Evolutionary conservation across 306 rosid genomes (phyloP), one percentile per base, ranked within the genome.

Genomic region (Vigna reflexopilosa): DNA sequence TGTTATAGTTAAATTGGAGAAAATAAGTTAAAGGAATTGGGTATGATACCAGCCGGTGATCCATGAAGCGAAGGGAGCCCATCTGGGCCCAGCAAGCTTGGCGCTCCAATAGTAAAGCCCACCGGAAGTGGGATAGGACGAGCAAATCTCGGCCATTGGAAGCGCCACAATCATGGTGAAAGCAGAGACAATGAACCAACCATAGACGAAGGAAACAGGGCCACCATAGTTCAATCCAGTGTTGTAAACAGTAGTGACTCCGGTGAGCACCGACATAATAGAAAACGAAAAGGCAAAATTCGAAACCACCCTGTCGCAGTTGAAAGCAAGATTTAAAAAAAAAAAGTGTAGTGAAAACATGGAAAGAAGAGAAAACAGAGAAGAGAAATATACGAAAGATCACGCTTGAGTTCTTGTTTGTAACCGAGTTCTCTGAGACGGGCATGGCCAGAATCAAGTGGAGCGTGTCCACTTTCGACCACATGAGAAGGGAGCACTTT

Each of bases 51-150:
- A 95, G 89, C 98, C 98, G 83, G 98, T 93, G 32, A 92, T 84
- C 98, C 98, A 95, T 44, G 98, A 95, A 36, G 98, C 98, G 86
- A 91, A 89, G 22, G 98, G 98, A 3, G 98, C 97, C 98, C 98
- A 95, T 2, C 30, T 20, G 0, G 98, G 93, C 47, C 98, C 98
- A 70, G 98, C 98, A 86, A 95, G 98, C 81, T 88, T 95, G 17
- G 98, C 98, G 56, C 98, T 93, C 98, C 98, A 95, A 79, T 91
- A 95, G 77, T 95, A 95, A 64, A 95, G 94, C 24, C 98, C 98
- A 48, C 97, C 98, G 63, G 98, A 95, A 71, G 98, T 95, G 13
- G 98, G 99, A 48, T 82, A 95, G 34, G 99, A 85, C 0, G 99
- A 95, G 84, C 99, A 95, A 74, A 95, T 95, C 86, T 95, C 98